Base-by-base conservation (phyloP, 75 land plant species). In the Picea glauca region DNA sequence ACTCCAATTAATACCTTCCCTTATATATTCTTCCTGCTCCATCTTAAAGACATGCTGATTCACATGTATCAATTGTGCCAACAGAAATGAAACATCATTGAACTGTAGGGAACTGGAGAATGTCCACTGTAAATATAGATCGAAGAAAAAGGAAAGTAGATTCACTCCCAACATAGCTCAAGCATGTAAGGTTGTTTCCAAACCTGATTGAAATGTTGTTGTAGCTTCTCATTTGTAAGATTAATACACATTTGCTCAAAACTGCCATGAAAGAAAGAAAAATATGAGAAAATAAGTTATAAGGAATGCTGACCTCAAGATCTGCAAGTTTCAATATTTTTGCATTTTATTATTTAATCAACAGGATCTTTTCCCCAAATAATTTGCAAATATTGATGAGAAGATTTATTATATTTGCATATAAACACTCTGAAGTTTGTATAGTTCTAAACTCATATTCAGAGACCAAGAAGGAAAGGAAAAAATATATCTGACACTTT, bases 1-100 rank as follows among this genome's bases (percentile, higher is more conserved):
- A 78, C 98, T 96, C 98, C 98, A 96, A 78, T 96, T 82, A 35
- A 96, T 96, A 43, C 91, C 96, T 84, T 94, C 98, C 62, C 85
- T 93, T 72, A 90, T 93, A 77, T 94, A 94, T 63, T 94, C 98
- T 77, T 94, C 98, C 81, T 94, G 98, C 83, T 93, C 96, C 96
- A 92, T 93, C 83, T 94, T 96, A 78, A 93, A 93, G n/a, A 96
- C 98, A 87, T 96, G 98, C 98, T 96, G 94, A 66, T 74, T 58
- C 57, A 76, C 61, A 23, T 12, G 35, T 30, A 66, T 11, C 15
- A 43, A 79, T 21, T 50, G 30, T 11, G 35, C 20, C 18, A 77
- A 32, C 75, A 77, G 13, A 32, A 58, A 7, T 57, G 33, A 75
- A 54, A 61, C 46, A 20, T 78, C 54, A 78, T 32, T 35, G 23